A percentile compares a stretch with the other conserved stretches of the same genome.
These are phyloP conservation scores for Pythium sukuiense DNA, from an alignment of 352 stramenopile species.

Conservation along the genomic window DNA sequence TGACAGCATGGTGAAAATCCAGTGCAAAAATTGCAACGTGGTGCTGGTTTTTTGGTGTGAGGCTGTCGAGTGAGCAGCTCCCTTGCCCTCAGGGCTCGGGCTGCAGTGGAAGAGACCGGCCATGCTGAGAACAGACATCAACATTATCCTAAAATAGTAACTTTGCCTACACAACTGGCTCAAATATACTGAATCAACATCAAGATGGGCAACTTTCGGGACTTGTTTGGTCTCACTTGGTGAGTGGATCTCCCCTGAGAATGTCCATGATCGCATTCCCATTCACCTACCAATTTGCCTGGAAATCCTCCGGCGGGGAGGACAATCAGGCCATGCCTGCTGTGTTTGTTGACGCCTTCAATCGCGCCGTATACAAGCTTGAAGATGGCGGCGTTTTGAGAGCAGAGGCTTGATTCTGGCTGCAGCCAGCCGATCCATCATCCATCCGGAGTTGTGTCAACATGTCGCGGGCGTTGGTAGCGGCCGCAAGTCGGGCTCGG, in stretches of 20 bases:
- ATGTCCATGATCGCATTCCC: neutral
- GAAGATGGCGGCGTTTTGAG: neutral
- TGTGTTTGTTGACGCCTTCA: neutral
- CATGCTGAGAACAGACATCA: neutral
- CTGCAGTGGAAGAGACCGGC: neutral
- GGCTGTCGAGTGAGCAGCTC: neutral
- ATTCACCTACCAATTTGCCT: neutral
- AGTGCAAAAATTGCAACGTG: neutral
- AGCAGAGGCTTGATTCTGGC: neutral
- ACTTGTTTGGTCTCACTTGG: neutral
- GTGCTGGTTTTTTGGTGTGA: neutral
- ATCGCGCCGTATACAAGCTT: neutral
- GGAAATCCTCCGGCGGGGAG: too few relatives aligned
- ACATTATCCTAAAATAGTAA: neutral
- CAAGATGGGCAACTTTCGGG: neutral
- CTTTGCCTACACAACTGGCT: neutral
- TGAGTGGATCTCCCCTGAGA: neutral
- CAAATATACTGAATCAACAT: neutral
- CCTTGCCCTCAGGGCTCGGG: neutral
- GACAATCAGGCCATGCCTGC: neutral
- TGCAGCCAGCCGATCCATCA: neutral
- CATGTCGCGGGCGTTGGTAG: slow-evolving; percentile 1
- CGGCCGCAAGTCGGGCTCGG: neutral
- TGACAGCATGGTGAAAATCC: neutral
- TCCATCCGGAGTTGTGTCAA: slow-evolving; percentile 1